Base-by-base conservation (phyloP, 768 basidiomycete genomes). In the Boletus vinaceobasis region DNA sequence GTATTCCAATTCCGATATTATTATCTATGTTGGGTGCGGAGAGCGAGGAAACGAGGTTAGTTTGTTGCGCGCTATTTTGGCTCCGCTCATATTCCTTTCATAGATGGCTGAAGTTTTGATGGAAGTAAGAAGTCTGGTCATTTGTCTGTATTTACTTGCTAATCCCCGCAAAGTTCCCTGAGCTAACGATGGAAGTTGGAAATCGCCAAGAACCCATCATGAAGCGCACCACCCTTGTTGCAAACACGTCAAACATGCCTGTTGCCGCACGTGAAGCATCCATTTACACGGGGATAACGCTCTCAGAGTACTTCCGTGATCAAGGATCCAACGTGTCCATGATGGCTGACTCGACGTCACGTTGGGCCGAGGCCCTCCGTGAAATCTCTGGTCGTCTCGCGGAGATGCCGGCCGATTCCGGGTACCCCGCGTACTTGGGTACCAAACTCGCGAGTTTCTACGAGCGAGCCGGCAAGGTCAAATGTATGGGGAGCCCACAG, bases 231-330 rank as follows among this genome's bases (percentile, higher is more conserved):
- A 93, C 95, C 14, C 85, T 99, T 23, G 95, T 99, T 57, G 97
- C 97, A 61, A 99, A 99, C 72, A 99, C 97, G 3, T 99, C 97
- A 46, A 98, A 98, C 77, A 99, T 99, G 97, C 97, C 97, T 62
- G 97, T 99, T 63, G 97, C 97, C 42, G 97, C 97, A 42, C 92
- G 97, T 61, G 97, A 99, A 74, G 97, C 97, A 5, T 98, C 96
- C 19, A 98, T 99, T 70, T 99, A 99, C 75, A 99, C 97, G 50
- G 97, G 97, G 64, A 98, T 98, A 74, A 98, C 97, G 1, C 84
- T 98, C 21, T 94, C 97, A 26, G 97, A 99, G 68, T 98, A 98
- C 76, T 98, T 97, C 89, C 91, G 97, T 74, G 97, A 99, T 73
- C 97, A 98, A 72, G 97, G 97, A 19, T 86, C 81, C 67, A 94